Evolutionary conservation across 139 green algal species (phyloP), one percentile per base, ranked within the genome.

Genomic region (Zygnema circumcarinatum): DNA sequence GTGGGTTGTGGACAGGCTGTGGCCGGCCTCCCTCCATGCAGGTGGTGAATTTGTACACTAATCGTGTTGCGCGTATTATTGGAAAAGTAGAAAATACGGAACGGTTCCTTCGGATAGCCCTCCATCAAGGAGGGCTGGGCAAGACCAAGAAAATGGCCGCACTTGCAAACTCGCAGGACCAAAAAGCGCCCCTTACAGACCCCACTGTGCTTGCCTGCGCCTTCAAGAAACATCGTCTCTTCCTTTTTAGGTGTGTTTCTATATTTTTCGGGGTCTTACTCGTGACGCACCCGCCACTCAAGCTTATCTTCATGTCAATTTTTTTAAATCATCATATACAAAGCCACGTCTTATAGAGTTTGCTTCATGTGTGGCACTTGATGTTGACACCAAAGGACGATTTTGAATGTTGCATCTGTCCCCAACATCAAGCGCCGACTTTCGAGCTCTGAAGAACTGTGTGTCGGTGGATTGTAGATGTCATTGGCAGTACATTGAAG

Each of bases 1-100:
- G 47, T 62, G 7, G 16, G 47, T 62, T 16, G 7, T 62, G 47
- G 47, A 16, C 47, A 62, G 47, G 16, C 47, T 62, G 7, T 16
- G 47, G 47, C 47, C 16, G 7, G 7, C 47, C 47, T 25, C 16
- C 47, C 47, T 16, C 7, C 7, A 83, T 91, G 20, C 93, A 95
- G 90, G 92, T 95, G 74, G 93, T 99, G 74, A 98, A 98, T 92
- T 89, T 98, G 76, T 87, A 94, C 25, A 96, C 93, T 47, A 98
- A 98, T 83, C 86, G 89, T 38, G 87, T 95, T 20, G 89, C 88
- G 0, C 81, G 93, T 11, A 91, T 98, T 0, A 92, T 99, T 1
- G 96, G 97, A 25, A 97, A 97, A 86, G 82, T 98, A 41, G 97
- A 99, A 87, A 98, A 96, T 91, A 96, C 93, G 1, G 97, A 99